Conservation (phyloP, 345 rosid genomes). For the Lepidium africanum region DNA sequence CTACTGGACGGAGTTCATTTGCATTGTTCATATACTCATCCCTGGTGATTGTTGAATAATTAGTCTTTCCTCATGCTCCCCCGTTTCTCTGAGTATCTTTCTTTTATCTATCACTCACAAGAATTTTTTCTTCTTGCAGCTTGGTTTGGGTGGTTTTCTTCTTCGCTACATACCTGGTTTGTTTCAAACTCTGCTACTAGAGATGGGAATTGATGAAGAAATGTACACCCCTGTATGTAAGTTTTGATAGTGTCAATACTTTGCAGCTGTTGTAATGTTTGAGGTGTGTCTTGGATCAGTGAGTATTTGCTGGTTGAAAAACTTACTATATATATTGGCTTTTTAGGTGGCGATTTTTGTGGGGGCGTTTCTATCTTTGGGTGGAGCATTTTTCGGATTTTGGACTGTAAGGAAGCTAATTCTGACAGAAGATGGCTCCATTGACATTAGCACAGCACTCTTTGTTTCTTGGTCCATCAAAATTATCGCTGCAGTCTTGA, state of each 20-base stretch:
- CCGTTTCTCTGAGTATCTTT: not conserved
- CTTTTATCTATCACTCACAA: not conserved
- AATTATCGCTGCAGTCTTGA: constrained; percentile 51
- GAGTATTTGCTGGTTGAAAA: not conserved
- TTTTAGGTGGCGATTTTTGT: constrained; percentile 67
- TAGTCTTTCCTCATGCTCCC: not conserved
- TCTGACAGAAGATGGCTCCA: constrained; percentile 73
- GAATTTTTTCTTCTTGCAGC: constrained; percentile 32
- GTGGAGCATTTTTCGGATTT: constrained; percentile 97
- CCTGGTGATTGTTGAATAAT: constrained; percentile 42
- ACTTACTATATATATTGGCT: not conserved
- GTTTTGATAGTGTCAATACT: constrained; percentile 34
- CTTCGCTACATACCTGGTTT: constrained; percentile 67
- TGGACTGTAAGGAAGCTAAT: constrained; percentile 84
- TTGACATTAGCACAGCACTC: constrained; percentile 60
- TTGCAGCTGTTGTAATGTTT: not conserved
- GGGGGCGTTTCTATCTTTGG: constrained; percentile 56
- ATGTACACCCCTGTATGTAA: constrained; percentile 99
- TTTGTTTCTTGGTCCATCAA: constrained; percentile 85
- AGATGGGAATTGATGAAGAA: constrained; percentile 86
- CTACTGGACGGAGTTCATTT: constrained; percentile 82
- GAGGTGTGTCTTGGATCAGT: not conserved
- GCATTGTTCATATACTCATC: constrained; percentile 77
- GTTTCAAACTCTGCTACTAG: constrained; percentile 49
- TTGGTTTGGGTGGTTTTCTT: constrained; percentile 86